Evolutionary conservation across 148 eudicot genomes (phyloP).

Genomic region (Chenopodium album): DNA sequence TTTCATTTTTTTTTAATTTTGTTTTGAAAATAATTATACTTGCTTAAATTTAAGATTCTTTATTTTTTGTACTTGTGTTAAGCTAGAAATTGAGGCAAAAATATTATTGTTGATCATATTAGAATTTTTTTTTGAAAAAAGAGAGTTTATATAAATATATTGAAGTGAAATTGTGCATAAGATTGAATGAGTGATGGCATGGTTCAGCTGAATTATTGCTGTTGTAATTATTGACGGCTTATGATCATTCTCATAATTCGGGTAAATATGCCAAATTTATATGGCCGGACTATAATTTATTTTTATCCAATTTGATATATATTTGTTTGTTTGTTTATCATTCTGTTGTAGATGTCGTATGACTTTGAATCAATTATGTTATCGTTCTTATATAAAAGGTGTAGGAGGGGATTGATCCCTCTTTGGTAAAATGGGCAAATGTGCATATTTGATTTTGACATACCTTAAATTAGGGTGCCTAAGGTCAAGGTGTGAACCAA

Average conservation of each 20-base stretch:
- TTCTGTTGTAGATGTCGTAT: no score
- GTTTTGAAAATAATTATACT: no score
- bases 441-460: background rate
- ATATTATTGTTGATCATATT: no score
- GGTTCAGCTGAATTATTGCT: background rate
- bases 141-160: no score
- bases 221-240: background rate
- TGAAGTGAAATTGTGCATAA: background rate
- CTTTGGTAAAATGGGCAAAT: background rate
- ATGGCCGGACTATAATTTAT: no score
- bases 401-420: background rate
- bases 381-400: background rate
- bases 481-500: no score
- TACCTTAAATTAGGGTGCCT: background rate
- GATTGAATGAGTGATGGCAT: background rate
- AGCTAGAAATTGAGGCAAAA: no score
- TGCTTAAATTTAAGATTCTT: no score
- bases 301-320: no score
- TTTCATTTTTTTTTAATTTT: background rate
- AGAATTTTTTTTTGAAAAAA: no score
- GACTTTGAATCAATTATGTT: no score
- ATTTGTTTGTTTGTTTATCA: no score
- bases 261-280: background rate
- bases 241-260: background rate
- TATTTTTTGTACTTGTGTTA: background rate